Evolutionary conservation across 108 stramenopile genomes (phyloP).

Genomic region (Conticribra weissflogii): DNA sequence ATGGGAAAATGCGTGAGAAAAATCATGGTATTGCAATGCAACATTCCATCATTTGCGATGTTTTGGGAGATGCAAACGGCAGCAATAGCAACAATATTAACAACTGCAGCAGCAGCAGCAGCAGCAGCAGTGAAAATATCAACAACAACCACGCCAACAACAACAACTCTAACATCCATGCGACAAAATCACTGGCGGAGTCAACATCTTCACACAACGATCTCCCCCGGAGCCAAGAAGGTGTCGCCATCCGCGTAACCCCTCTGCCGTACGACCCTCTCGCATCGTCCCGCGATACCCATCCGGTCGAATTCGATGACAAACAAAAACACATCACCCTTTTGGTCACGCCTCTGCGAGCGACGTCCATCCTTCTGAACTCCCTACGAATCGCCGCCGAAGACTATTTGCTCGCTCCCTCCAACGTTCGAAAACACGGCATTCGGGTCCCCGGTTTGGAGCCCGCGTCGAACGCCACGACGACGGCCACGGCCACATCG

Average conservation of each 20-base stretch:
- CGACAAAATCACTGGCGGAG: too few species aligned
- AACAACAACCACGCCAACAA: too few species aligned
- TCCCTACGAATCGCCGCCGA: too few species aligned
- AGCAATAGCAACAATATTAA: not conserved
- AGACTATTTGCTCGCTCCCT: too few species aligned
- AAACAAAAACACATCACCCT: not conserved
- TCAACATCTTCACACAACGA: too few species aligned
- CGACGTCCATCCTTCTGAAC: too few species aligned
- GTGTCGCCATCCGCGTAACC: constrained; percentile 37
- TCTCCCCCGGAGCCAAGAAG: too few species aligned
- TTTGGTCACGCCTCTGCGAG: too few species aligned
- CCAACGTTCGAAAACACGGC: too few species aligned
- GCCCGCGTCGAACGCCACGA: constrained; percentile 39
- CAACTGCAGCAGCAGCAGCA: not conserved
- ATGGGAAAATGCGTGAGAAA: not conserved
- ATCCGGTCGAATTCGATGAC: not conserved
- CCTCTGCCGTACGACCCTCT: constrained; percentile 27
- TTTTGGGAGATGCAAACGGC: constrained; percentile 22
- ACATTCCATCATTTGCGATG: constrained; percentile 25
- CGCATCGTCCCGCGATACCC: not conserved
- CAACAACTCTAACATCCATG: too few species aligned
- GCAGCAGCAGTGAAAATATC: not conserved
- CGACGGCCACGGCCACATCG: not conserved
- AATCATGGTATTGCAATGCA: not conserved
- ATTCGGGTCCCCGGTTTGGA: too few species aligned